Evolutionary conservation across 371 early-diverging fungal genomes (phyloP).

Genomic region (Haplosporangium sp.): DNA sequence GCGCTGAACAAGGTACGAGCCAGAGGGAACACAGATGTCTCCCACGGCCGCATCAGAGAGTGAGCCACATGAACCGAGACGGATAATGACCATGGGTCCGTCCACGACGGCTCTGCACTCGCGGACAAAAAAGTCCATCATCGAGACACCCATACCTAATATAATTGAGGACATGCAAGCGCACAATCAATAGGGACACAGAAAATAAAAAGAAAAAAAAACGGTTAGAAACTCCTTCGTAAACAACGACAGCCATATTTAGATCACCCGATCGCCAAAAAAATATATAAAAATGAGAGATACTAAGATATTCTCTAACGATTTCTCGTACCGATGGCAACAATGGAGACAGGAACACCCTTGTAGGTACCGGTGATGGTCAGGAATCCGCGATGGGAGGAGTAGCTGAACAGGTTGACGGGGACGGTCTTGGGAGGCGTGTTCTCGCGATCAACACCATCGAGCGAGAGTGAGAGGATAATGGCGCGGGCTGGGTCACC

Average conservation of each 20-base stretch:
- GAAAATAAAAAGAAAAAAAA: not conserved
- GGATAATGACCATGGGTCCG: constrained; percentile 85
- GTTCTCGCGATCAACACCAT: constrained; percentile 62
- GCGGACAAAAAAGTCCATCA: constrained; percentile 96
- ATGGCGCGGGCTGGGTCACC: constrained; percentile 90
- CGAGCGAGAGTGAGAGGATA: constrained; percentile 72
- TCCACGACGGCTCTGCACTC: constrained; percentile 88
- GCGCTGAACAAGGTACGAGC: constrained; percentile 78
- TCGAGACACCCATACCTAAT: constrained; percentile 78
- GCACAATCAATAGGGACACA: not conserved
- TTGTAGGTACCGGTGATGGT: constrained; percentile 92
- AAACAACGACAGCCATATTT: no score
- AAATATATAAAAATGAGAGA: no score
- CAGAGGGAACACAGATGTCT: constrained; percentile 79
- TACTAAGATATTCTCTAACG: no score
- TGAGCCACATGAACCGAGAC: constrained; percentile 94
- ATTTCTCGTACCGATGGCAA: constrained; percentile 84
- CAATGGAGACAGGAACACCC: constrained; percentile 83
- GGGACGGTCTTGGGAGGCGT: constrained; percentile 62
- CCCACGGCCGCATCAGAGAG: constrained; percentile 72
- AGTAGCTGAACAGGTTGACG: constrained; percentile 54
- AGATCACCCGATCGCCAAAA: no score
- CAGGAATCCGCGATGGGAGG: constrained; percentile 87
- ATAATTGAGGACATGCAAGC: not conserved
- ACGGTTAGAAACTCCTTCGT: no score